Base-by-base conservation (phyloP, 768 basidiomycete genomes). In the Daedaleopsis nitida region DNA sequence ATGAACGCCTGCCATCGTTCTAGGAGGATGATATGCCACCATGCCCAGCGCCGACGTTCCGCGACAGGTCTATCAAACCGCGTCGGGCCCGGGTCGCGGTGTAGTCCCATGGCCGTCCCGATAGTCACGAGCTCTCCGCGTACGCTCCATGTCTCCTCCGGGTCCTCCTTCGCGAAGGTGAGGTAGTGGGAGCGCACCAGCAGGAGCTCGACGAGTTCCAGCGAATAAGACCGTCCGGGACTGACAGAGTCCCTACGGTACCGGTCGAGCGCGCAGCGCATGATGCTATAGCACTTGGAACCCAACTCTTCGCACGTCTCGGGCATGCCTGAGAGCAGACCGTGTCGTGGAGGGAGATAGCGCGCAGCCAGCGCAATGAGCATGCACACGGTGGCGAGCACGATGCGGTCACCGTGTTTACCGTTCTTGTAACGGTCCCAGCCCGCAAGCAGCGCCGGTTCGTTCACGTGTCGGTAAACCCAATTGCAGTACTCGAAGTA, bases 401-500 rank as follows among this genome's bases (percentile, higher is more conserved):
- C 80, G 63, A 90, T 72, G 58, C 90, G 86, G 70, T 91, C 89
- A 13, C 86, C 79, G 37, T 79, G 83, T 44, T 76, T 70, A 37
- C 89, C 89, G 37, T 76, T 80, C 72, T 91, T 92, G 78, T 88
- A 92, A 32, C 84, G 84, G 34, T 83, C 79, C 91, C 91, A 94
- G 21, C 86, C 85, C 27, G 78, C 73, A 12, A 75, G 74, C 70
- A 93, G 90, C 14, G 84, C 77, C 1, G 75, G 58, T 56, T 86
- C 81, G 72, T 91, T 87, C 60, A 93, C 83, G 69, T 91, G 87
- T 43, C 89, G 86, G 73, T 92, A 91, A 55, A 92, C 85, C 91
- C 91, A 94, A 73, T 89, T 92, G 81, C 90, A 91, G 69, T 89
- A 90, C 66, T 91, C 88, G 67, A 92, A 92, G 73, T 94, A 93